Evolutionary conservation across 352 stramenopile genomes (phyloP), one percentile per base, ranked within the genome.

Genomic region (Phytophthora ohioensis): DNA sequence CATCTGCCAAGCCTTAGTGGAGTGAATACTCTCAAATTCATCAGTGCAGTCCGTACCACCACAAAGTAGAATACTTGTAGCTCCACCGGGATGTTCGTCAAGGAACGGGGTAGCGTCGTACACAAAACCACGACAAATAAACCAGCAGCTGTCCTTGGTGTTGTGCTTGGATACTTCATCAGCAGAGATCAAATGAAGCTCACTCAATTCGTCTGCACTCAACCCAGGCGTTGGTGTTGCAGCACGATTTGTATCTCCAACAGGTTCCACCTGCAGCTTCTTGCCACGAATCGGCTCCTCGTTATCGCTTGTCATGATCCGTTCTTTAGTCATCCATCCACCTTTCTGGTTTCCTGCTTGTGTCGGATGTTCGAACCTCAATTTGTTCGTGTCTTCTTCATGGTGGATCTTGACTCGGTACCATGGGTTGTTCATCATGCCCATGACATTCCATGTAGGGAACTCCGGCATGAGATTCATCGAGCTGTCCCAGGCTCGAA

Each of bases 401-500:
- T 64, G 64, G 66, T 96, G 85, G 43, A 97, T 85, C 67, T 93
- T 93, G 43, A 97, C 74, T 8, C 90, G 82, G 67, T 95, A 97
- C 64, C 88, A 88, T 64, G 89, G 85, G 78, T 98, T 98, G 69
- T 97, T 97, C 72, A 92, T 91, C 89, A 98, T 98, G 34, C 96
- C 96, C 88, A 98, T 98, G 32, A 98, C 79, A 71, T 99, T 99
- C 96, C 96, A 99, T 15, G 92, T 98, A 6, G 93, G 85, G 48
- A 92, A 76, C 57, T 87, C 84, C 0, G 96, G 95, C 82, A 98
- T 95, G 10, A 78, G 86, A 69, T 98, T 99, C 76, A 96, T 98
- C 4, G 85, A 73, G 57, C 94, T 83, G 69, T 99, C 93, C 90
- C 92, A 98, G 0, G 96, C 96, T 51, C 94, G 84, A 73, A 91